Conservation (phyloP, 768 basidiomycete species). For the Psilocybe tampanensis region DNA sequence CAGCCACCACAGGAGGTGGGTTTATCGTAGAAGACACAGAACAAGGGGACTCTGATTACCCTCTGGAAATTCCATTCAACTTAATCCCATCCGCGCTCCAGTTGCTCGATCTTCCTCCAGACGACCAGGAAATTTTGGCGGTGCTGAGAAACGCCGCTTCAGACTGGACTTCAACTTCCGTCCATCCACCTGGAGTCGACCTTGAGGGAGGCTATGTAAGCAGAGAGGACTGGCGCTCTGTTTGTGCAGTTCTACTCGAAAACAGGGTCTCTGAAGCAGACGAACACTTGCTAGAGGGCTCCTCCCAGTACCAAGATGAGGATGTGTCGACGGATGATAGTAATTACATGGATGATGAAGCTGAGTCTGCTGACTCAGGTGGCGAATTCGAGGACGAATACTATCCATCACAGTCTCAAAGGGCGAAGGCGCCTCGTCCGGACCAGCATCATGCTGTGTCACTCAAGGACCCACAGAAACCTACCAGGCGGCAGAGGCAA, state of each 20-base stretch:
- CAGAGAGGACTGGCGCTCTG: slow-evolving; percentile 76
- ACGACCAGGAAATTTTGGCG: slow-evolving; percentile 71
- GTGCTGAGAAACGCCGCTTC: slow-evolving; percentile 78
- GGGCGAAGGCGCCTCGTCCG: slow-evolving; percentile 1
- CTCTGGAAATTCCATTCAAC: slow-evolving; percentile 48
- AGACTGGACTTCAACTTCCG: slow-evolving; percentile 56
- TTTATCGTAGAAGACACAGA: slow-evolving; percentile 28
- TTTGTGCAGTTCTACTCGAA: slow-evolving; percentile 76
- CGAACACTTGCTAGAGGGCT: slow-evolving; percentile 22
- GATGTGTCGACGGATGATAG: slow-evolving; percentile 24
- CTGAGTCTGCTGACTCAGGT: slow-evolving; percentile 19
- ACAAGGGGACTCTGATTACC: neutral
- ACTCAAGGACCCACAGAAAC: slow-evolving; percentile 14
- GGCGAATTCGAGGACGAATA: slow-evolving; percentile 39
- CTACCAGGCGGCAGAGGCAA: slow-evolving; percentile 55
- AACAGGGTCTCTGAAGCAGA: slow-evolving; percentile 30
- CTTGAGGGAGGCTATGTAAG: slow-evolving; percentile 44
- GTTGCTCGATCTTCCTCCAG: slow-evolving; percentile 63
- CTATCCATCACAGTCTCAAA: slow-evolving; percentile 3
- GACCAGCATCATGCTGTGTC: slow-evolving; percentile 2
- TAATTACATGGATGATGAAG: slow-evolving; percentile 13
- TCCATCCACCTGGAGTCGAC: neutral
- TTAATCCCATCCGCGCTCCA: slow-evolving; percentile 64
- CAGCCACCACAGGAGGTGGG: slow-evolving; percentile 26
- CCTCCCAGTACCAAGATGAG: slow-evolving; percentile 18